These are phyloP conservation scores for Ustilago sp. DNA, from an alignment of 1,284 basidiomycete species.

Conservation along the genomic window DNA sequence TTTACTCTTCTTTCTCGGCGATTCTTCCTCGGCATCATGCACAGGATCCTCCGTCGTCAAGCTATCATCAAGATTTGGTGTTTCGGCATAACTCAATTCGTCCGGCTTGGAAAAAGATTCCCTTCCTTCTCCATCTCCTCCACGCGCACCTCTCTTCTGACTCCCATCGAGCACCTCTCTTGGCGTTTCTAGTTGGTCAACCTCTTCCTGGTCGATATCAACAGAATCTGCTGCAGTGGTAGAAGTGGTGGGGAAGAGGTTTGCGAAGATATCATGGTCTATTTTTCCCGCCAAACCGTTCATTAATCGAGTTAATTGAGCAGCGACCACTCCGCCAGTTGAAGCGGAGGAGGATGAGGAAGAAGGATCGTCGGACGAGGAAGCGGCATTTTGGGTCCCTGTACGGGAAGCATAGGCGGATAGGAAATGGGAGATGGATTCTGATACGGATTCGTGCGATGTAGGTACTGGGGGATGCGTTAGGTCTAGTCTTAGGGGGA, in stretches of 20 bases:
- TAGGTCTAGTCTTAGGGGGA: conserved; percentile 34
- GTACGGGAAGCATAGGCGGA: conserved; percentile 35
- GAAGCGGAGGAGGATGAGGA: background rate
- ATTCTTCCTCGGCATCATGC: background rate
- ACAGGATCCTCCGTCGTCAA: background rate
- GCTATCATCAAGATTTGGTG: conserved; percentile 17
- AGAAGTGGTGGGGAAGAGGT: conserved; percentile 12
- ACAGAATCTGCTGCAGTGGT: background rate
- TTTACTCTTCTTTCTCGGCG: conserved; percentile 9
- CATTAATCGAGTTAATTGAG: conserved; percentile 35
- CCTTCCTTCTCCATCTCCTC: conserved; percentile 5
- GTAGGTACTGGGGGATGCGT: conserved; percentile 1
- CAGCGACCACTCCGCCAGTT: conserved; percentile 39
- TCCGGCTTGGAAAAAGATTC: conserved; percentile 13
- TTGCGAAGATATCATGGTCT: conserved; percentile 27
- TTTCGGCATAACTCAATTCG: conserved; percentile 7
- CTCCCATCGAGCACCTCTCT: background rate
- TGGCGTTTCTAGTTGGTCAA: background rate
- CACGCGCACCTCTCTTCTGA: background rate
- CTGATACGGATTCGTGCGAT: conserved; percentile 15
- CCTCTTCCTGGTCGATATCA: background rate
- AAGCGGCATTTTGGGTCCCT: conserved; percentile 23
- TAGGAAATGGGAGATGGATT: conserved; percentile 31
- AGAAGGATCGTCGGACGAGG: conserved; percentile 3
- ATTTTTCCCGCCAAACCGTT: conserved; percentile 40